Evolutionary conservation across 2,329 filamentous ascomycete species (phyloP).

Genomic region (Fusarium sp.): DNA sequence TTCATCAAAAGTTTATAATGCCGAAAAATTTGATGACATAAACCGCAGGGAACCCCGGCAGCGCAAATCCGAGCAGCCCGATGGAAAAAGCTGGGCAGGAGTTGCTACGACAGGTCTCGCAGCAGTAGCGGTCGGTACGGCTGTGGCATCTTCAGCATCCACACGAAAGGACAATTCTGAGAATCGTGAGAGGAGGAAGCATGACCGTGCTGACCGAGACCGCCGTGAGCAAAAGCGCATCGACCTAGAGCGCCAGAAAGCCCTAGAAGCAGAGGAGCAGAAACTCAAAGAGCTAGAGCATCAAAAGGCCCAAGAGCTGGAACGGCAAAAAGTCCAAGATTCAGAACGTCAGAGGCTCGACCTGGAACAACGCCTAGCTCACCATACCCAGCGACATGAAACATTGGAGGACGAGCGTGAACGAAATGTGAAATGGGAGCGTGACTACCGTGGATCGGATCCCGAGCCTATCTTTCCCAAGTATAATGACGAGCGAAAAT

Average conservation of each 20-base stretch:
- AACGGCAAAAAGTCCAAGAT: constrained; percentile 11
- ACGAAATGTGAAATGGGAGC: constrained; percentile 31
- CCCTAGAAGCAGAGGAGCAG: constrained; percentile 24
- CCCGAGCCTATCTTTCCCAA: constrained; percentile 44
- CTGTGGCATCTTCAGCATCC: constrained; percentile 41
- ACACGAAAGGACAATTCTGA: constrained; percentile 31
- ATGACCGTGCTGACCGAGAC: constrained; percentile 26
- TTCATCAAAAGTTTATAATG: constrained; percentile 72
- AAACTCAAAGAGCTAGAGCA: constrained; percentile 37
- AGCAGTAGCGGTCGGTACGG: constrained; percentile 57
- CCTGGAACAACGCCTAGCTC: constrained; percentile 12
- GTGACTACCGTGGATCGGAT: constrained; percentile 43
- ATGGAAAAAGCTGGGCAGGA: constrained; percentile 53
- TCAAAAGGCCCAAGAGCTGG: constrained; percentile 22
- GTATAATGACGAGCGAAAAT: constrained; percentile 44
- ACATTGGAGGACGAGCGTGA: constrained; percentile 25
- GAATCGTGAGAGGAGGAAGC: constrained; percentile 31
- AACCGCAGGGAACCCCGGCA: constrained; percentile 47
- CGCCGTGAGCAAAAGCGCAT: constrained; percentile 29
- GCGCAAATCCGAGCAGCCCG: constrained; percentile 48
- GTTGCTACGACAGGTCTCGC: constrained; percentile 59
- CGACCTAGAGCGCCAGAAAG: constrained; percentile 33
- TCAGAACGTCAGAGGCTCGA: background rate
- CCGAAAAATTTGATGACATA: constrained; percentile 53
- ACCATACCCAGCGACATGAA: constrained; percentile 28